Conservation (phyloP, 257 asterid genomes). For the Cruciata laevipes region DNA sequence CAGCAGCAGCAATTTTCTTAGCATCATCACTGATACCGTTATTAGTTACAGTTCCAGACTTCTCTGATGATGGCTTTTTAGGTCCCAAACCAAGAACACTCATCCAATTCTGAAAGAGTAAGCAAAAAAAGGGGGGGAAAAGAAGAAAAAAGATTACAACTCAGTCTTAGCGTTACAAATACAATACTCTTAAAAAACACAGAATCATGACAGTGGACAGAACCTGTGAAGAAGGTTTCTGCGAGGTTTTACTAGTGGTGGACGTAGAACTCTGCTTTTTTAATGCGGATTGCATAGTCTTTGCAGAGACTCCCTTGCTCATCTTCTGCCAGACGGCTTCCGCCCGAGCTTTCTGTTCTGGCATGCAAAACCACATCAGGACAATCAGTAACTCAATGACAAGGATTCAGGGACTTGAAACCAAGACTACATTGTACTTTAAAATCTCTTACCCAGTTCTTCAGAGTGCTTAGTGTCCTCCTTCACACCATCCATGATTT, state of each 20-base stretch:
- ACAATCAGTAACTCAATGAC: not conserved
- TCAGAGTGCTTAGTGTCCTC: conserved; percentile 20
- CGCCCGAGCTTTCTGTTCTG: conserved; percentile 78
- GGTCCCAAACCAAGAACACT: conserved; percentile 66
- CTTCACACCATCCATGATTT: conserved; percentile 15
- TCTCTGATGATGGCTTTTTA: conserved; percentile 41
- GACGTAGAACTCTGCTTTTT: conserved; percentile 33
- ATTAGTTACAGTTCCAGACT: conserved; percentile 19
- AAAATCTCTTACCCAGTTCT: conserved; percentile 25
- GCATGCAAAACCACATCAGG: conserved; percentile 12
- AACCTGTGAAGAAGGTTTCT: conserved; percentile 32
- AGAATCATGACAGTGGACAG: conserved; percentile 36
- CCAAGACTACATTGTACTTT: not conserved
- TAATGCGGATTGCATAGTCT: conserved; percentile 49
- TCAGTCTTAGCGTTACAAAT: conserved; percentile 6
- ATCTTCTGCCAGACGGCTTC: conserved; percentile 91
- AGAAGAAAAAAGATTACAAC: not conserved
- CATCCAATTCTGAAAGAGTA: conserved; percentile 68
- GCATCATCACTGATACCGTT: conserved; percentile 52
- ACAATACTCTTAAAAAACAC: conserved; percentile 8
- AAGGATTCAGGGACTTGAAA: not conserved
- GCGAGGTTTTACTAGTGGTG: conserved; percentile 28
- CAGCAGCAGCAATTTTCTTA: conserved; percentile 82
- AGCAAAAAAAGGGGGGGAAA: not conserved
- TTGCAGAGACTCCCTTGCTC: conserved; percentile 75